Evolutionary conservation across 2,329 filamentous ascomycete species (phyloP), one percentile per base, ranked within the genome.

Genomic region (Paecilomyces sp.): DNA sequence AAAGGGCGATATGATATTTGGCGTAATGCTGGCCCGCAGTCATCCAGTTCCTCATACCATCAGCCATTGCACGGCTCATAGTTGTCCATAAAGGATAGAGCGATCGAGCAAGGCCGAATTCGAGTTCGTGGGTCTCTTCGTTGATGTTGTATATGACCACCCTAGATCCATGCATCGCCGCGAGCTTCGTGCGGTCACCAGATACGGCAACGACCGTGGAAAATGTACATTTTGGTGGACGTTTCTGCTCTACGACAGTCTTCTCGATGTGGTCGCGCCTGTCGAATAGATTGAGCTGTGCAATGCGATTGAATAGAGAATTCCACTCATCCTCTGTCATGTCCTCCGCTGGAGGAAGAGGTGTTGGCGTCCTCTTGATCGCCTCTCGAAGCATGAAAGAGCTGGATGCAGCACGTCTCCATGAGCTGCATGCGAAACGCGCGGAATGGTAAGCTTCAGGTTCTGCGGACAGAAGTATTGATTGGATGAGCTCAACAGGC

Each of bases 41-140:
- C 47, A 61, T 58, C 51, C 36, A 47, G n/a, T 58, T 55, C 15
- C 58, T 34, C 12, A 53, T 56, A 5, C 51, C 41, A 15, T 60
- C 60, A 9, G 61, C 59, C 25, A 64, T 18, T 28, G 63, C 60
- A 12, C 59, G 59, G 30, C 57, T 64, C 22, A 65, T 60, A 2
- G 61, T 63, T 24, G 64, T 63, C 65, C 66, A 66, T 15, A 64
- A 60, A 0, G 65, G 60, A 52, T 64, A 67, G 15, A 66, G 55
- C 3, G 62, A 62, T 18, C 57, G 59, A 13, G 59, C 54, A 12
- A 63, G 55, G 8, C 58, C 22, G 56, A 63, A 61, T 30, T 64
- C 56, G 50, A 56, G 61, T 8, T 25, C 28, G 15, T 56, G 30
- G 0, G 28, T 33, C 3, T 24, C 57, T 7, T 55, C 12, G 9